Percentiles rank a stretch among this genome's conserved stretches.
phyloP scores from a whole-genome alignment of 257 asterid species.

The Verbascum thapsus region DNA sequence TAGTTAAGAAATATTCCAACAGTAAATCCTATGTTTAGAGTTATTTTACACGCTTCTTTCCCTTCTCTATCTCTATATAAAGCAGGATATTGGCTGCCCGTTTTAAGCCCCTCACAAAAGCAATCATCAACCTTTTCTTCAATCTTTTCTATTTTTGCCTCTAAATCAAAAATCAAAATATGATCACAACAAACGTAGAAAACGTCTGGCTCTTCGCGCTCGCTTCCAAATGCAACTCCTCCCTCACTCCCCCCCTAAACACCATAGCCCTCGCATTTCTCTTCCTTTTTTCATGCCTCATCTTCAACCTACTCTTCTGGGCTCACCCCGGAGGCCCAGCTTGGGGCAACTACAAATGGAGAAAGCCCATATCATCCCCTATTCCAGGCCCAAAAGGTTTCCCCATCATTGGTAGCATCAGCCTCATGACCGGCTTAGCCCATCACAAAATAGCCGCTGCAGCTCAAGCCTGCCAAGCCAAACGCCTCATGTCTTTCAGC shows the following conservation, averaged over 20 bases:
- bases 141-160: neutral
- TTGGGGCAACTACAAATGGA: constrained; percentile 62
- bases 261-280: constrained; percentile 33
- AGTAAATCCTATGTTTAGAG: constrained; percentile 2
- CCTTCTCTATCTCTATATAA: constrained; percentile 61
- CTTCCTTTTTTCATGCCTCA: constrained; percentile 35
- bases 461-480: constrained; percentile 49
- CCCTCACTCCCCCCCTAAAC: constrained; percentile 38
- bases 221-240: constrained; percentile 54
- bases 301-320: constrained; percentile 64
- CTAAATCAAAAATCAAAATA: neutral
- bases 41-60: neutral
- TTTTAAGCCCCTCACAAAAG: constrained; percentile 29
- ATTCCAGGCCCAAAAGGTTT: constrained; percentile 81
- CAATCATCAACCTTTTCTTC: constrained; percentile 30
- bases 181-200: constrained; percentile 31
- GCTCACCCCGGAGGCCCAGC: constrained; percentile 81
- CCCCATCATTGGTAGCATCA: constrained; percentile 77
- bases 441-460: constrained; percentile 68
- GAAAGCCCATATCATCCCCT: constrained; percentile 26
- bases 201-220: constrained; percentile 64
- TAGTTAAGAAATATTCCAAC: neutral
- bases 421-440: constrained; percentile 71
- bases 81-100: constrained; percentile 12
- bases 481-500: constrained; percentile 78